Conservation (phyloP, 75 land plant genomes). For the Azolla pinnata region DNA sequence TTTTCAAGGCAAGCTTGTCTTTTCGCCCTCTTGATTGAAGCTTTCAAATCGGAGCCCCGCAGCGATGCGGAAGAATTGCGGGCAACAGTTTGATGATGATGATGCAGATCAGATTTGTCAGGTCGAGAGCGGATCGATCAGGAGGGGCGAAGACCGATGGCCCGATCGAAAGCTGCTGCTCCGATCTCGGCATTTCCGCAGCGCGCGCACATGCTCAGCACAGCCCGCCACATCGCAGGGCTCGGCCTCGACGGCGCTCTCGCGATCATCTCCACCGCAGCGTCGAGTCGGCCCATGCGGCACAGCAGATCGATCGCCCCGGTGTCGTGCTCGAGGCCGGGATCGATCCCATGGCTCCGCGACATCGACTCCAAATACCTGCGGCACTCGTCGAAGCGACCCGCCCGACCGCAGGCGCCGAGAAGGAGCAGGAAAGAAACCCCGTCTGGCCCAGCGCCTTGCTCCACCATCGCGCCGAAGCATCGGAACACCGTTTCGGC, state of each 20-base stretch:
- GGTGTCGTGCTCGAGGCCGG: conserved; percentile 1
- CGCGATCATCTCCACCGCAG: background rate
- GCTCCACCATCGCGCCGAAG: conserved; percentile 36
- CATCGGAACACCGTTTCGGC: conserved; percentile 31
- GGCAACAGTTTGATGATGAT: too few relatives aligned
- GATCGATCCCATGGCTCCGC: background rate
- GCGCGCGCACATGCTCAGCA: too few relatives aligned
- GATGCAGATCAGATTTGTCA: too few relatives aligned
- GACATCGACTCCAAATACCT: conserved; percentile 1
- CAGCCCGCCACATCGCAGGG: conserved; percentile 1
- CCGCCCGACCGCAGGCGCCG: background rate
- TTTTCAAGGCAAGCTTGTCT: too few relatives aligned
- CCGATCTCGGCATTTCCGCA: too few relatives aligned
- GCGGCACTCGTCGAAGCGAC: background rate
- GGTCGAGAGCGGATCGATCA: too few relatives aligned
- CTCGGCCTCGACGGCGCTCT: conserved; percentile 1
- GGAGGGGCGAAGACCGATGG: too few relatives aligned
- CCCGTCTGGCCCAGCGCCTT: conserved; percentile 41
- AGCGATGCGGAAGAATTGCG: too few relatives aligned
- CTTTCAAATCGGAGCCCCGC: too few relatives aligned
- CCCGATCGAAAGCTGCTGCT: too few relatives aligned
- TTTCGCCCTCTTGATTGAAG: too few relatives aligned
- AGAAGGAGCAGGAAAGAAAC: conserved; percentile 48
- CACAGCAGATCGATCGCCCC: background rate
- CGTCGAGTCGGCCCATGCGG: background rate